Evolutionary conservation across 805 yeast genomes (phyloP).

Genomic region (Saccharomycopsis capsularis): DNA sequence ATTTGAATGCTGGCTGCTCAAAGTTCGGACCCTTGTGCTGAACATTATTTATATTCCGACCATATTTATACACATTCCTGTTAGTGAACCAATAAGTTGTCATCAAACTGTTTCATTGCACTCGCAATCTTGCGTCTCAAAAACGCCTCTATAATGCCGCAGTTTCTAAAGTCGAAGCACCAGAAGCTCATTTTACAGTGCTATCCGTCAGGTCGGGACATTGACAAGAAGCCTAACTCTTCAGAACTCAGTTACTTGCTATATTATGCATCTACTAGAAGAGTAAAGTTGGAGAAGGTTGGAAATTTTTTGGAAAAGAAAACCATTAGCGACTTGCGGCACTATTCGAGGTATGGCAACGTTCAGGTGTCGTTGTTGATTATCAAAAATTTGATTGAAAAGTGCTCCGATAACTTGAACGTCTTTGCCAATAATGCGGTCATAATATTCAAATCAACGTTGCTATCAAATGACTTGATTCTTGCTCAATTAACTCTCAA

Average conservation of each 20-base stretch:
- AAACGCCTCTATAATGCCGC: slow-evolving; percentile 11
- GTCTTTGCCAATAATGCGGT: slow-evolving; percentile 70
- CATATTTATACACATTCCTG: too few species aligned
- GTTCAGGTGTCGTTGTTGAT: slow-evolving; percentile 75
- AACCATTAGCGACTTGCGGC: slow-evolving; percentile 52
- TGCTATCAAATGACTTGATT: slow-evolving; percentile 52
- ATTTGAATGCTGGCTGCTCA: too few species aligned
- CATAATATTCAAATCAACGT: slow-evolving; percentile 45
- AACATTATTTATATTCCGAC: too few species aligned
- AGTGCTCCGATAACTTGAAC: slow-evolving; percentile 77
- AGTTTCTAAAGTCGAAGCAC: slow-evolving; percentile 56
- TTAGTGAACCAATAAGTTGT: too few species aligned
- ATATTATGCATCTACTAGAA: slow-evolving; percentile 83
- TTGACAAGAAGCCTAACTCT: slow-evolving; percentile 86
- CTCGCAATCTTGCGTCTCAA: too few species aligned
- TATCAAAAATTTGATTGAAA: slow-evolving; percentile 57
- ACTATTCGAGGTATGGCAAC: slow-evolving; percentile 61
- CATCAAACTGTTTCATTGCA: too few species aligned
- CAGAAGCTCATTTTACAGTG: slow-evolving; percentile 86
- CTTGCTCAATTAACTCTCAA: slow-evolving; percentile 47
- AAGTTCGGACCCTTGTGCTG: too few species aligned
- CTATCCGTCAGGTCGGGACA: slow-evolving; percentile 82
- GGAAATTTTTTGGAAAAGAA: slow-evolving; percentile 59
- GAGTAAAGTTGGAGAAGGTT: slow-evolving; percentile 85
- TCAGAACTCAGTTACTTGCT: slow-evolving; percentile 83